Conservation (phyloP, 148 eudicot genomes). For the Chenopodium quinoa region DNA sequence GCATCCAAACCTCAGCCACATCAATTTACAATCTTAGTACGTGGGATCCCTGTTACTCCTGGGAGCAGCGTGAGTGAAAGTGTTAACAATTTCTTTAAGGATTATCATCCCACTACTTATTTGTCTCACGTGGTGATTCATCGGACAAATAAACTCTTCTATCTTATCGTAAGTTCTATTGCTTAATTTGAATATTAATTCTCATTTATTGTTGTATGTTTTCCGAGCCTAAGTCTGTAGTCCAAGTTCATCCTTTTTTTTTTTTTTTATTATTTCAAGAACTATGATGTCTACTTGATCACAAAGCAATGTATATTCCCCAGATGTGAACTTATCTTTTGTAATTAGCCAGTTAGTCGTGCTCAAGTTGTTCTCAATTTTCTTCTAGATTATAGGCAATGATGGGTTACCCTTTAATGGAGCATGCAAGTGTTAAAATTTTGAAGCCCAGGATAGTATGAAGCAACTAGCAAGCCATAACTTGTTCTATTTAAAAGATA, state of each 20-base stretch:
- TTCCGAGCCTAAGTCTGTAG: not conserved
- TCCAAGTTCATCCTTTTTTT: not conserved
- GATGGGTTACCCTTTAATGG: not conserved
- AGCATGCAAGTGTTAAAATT: not conserved
- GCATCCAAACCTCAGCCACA: conserved; percentile 46
- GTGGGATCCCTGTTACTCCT: conserved; percentile 43
- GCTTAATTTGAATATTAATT: not conserved
- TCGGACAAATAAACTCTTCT: conserved; percentile 27
- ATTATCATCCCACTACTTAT: conserved; percentile 45
- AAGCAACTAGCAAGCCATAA: not conserved
- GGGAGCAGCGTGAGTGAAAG: conserved; percentile 40
- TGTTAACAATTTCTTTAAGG: conserved; percentile 41
- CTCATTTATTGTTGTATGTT: not conserved
- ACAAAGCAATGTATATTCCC: not conserved
- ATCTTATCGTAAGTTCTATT: conserved; percentile 33
- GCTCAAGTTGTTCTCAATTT: not conserved
- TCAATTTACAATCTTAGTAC: conserved; percentile 47
- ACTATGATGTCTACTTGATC: not conserved
- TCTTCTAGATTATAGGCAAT: not conserved
- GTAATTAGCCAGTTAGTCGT: too few relatives aligned
- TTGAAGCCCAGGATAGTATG: not conserved
- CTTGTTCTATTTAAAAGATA: not conserved
- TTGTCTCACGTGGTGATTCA: conserved; percentile 46
- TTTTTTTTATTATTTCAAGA: not conserved
- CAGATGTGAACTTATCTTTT: not conserved